Percentiles rank a stretch among this genome's conserved stretches.
phyloP scores from a whole-genome alignment of 495 filamentous ascomycete genomes.

The Aspergillus cavernicola region DNA sequence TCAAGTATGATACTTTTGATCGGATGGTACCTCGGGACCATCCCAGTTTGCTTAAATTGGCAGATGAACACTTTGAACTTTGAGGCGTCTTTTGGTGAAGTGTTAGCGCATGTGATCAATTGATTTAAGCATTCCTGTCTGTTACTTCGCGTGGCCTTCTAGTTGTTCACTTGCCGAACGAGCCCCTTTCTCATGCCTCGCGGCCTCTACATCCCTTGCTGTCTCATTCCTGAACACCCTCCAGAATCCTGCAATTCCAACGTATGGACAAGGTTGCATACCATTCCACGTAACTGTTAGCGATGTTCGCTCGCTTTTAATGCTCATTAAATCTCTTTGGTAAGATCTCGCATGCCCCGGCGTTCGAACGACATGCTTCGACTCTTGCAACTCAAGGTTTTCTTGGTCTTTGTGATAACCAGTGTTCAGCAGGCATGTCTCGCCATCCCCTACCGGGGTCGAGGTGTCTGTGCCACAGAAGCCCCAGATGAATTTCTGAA shows the following conservation, averaged over 20 bases:
- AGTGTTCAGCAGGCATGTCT: constrained; percentile 19
- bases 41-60: background rate
- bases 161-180: background rate
- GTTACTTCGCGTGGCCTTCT: background rate
- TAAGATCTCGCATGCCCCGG: background rate
- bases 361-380: constrained; percentile 22
- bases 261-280: constrained; percentile 1
- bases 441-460: constrained; percentile 16
- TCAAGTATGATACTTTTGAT: background rate
- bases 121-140: background rate
- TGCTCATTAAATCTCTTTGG: background rate
- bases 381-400: constrained; percentile 21
- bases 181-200: background rate
- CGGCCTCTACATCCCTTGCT: constrained; percentile 13
- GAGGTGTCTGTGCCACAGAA: constrained; percentile 38
- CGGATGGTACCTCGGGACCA: background rate
- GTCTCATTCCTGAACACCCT: constrained; percentile 4
- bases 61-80: background rate
- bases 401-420: constrained; percentile 22
- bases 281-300: constrained; percentile 17
- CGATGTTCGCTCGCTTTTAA: constrained; percentile 11
- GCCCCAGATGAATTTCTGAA: constrained; percentile 31
- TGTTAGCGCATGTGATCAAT: constrained; percentile 3
- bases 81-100: constrained; percentile 12
- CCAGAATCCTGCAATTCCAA: constrained; percentile 2